A percentile compares a stretch with the other conserved stretches of the same genome.
Evolutionary conservation across 164 flowering plant species (phyloP).

Genomic region (Paratinospora sagittata): DNA sequence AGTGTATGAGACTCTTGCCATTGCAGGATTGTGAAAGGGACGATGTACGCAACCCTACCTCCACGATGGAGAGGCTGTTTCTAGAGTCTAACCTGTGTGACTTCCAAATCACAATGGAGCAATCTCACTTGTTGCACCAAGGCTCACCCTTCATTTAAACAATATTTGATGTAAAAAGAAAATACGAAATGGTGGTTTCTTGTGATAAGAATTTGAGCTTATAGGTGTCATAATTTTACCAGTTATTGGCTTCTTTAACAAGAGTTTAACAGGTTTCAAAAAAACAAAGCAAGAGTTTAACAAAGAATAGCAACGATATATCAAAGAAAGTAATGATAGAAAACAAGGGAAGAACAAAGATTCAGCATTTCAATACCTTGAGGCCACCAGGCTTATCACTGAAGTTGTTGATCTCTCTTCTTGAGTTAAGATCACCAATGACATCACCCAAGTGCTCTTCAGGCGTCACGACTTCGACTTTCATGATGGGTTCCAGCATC

Average conservation of each 20-base stretch:
- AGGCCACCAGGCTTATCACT: constrained; percentile 95
- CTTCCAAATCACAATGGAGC: too few relatives aligned
- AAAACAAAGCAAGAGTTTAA: too few relatives aligned
- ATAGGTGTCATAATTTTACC: neutral
- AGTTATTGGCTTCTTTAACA: too few relatives aligned
- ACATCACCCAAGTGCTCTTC: constrained; percentile 98
- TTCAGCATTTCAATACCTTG: constrained; percentile 46
- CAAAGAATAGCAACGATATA: neutral
- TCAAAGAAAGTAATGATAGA: neutral
- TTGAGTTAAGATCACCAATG: constrained; percentile 96
- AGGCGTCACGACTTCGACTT: constrained; percentile 92
- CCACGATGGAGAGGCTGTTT: too few relatives aligned
- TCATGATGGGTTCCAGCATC: constrained; percentile 95
- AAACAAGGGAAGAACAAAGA: neutral
- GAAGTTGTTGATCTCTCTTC: constrained; percentile 91
- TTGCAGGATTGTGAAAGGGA: too few relatives aligned
- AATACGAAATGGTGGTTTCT: neutral
- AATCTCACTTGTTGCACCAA: too few relatives aligned
- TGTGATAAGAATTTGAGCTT: neutral
- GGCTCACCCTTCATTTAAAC: neutral
- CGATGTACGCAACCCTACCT: too few relatives aligned
- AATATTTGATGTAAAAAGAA: neutral
- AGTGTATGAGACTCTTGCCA: too few relatives aligned
- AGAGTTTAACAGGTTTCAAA: too few relatives aligned
- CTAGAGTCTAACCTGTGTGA: too few relatives aligned